Evolutionary conservation across 139 green algal species (phyloP).

Genomic region (Coelastrella sp.): DNA sequence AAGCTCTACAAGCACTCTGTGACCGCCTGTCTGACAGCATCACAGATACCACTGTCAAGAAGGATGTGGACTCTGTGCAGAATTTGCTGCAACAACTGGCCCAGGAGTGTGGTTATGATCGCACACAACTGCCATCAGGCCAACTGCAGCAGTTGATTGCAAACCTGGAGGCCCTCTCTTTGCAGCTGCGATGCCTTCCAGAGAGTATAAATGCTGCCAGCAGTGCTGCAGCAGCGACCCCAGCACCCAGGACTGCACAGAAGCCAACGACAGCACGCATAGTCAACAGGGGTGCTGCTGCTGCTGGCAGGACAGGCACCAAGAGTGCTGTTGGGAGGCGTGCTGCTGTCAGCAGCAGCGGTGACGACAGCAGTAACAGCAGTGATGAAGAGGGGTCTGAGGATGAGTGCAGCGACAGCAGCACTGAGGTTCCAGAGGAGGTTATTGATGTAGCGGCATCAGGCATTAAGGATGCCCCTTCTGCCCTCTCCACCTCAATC

Average conservation of each 20-base stretch:
- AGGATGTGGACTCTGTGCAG: constrained; percentile 26
- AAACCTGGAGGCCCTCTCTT: background rate
- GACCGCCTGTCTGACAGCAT: background rate
- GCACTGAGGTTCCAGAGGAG: background rate
- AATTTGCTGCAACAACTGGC: background rate
- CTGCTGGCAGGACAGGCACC: background rate
- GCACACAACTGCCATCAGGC: background rate
- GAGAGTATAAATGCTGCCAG: background rate
- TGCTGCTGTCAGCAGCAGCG: constrained; percentile 22
- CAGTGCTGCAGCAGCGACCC: background rate
- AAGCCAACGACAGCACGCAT: background rate
- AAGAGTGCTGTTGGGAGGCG: constrained; percentile 1
- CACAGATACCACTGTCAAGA: constrained; percentile 14
- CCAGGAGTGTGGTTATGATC: background rate
- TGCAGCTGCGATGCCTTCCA: background rate
- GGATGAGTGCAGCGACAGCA: background rate
- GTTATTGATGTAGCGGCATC: background rate
- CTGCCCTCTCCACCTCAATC: background rate
- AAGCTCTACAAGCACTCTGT: background rate
- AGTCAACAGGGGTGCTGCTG: background rate
- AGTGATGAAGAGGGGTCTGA: background rate
- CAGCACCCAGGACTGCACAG: background rate
- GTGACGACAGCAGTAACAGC: background rate
- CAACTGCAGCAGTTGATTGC: background rate
- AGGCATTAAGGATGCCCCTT: background rate